Evolutionary conservation across 2,329 filamentous ascomycete genomes (phyloP).

Genomic region (Shiraia sp.): DNA sequence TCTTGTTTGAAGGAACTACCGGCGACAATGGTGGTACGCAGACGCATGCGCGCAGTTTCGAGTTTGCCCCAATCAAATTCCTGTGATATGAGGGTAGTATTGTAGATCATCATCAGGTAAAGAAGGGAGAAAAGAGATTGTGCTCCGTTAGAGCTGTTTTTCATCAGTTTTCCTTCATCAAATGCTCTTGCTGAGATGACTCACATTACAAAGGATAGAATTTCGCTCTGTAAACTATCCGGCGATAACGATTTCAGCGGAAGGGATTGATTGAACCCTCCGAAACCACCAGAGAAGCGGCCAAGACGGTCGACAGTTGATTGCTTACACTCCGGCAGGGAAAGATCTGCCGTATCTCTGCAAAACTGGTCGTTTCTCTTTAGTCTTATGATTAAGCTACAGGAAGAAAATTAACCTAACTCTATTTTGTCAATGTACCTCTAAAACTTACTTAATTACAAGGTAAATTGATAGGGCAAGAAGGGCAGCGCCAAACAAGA

Average conservation of each 20-base stretch:
- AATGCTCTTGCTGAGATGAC: constrained; percentile 1
- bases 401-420: background rate
- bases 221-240: constrained; percentile 24
- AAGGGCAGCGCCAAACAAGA: constrained; percentile 26
- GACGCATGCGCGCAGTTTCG: constrained; percentile 23
- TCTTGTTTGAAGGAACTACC: constrained; percentile 30
- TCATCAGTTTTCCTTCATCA: constrained; percentile 1
- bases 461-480: constrained; percentile 21
- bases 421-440: background rate
- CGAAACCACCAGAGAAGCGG: constrained; percentile 27
- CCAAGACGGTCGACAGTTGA: constrained; percentile 1
- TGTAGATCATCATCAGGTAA: constrained; percentile 38
- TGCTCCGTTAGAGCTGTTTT: constrained; percentile 29
- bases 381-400: too few species aligned
- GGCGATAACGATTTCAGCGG: constrained; percentile 15
- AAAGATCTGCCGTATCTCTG: too few species aligned
- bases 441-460: constrained; percentile 16
- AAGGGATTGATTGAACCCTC: constrained; percentile 29
- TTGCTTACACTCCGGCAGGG: constrained; percentile 7
- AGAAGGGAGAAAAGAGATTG: constrained; percentile 37
- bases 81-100: constrained; percentile 30
- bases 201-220: constrained; percentile 30
- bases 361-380: too few species aligned
- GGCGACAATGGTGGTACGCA: constrained; percentile 34
- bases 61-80: constrained; percentile 36